Base-by-base conservation (phyloP, 2,329 filamentous ascomycete genomes). In the Colletotrichum tabaci region DNA sequence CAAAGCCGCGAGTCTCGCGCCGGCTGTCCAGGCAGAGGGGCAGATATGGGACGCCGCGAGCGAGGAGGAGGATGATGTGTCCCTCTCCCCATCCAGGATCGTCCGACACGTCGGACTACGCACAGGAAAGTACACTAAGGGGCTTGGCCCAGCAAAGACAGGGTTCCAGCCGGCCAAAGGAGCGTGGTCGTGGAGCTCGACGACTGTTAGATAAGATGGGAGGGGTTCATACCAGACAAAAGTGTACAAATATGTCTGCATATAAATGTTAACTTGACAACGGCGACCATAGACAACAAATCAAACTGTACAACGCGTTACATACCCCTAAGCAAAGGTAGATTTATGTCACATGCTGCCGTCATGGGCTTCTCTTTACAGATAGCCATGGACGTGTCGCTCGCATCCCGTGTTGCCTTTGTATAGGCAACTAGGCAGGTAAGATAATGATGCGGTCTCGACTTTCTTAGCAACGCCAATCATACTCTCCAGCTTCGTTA, bases 171-270 rank as follows among this genome's bases (percentile, higher is more conserved):
- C 61, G 21, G 60, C 8, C 23, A 63, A 53, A 42, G 26, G 23
- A 30, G 18, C 61, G 18, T 63, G 16, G 16, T 53, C 49, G 49
- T 55, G 61, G 61, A 63, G 40, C 21, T 63, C 61, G 40, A 30
- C 61, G 13, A 63, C 35, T 44, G 47, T 63, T 55, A 63, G 49
- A 63, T 55, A 55, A 12, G 40, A 8, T 9, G 16, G n/a, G 18
- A 9, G 30, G n/a, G 9, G 21, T 4, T 26, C 35, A 42, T 38
- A 62, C n/a, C 30, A 26, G 18, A 13, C 52, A 46, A 38, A 21
- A 18, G 50, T 63, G 60, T 49, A 68, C 50, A 57, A 46, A 60
- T 46, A 58, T 49, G 7, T 53, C 46, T 69, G 35, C 62, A 66
- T 46, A 12, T 46, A 66, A 65, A 49, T 70, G 46, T 55, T 61